A percentile compares a stretch with the other conserved stretches of the same genome.
These are phyloP conservation scores for Aspergillus sojae DNA, from an alignment of 2,329 filamentous ascomycete genomes.

Conservation along the genomic window DNA sequence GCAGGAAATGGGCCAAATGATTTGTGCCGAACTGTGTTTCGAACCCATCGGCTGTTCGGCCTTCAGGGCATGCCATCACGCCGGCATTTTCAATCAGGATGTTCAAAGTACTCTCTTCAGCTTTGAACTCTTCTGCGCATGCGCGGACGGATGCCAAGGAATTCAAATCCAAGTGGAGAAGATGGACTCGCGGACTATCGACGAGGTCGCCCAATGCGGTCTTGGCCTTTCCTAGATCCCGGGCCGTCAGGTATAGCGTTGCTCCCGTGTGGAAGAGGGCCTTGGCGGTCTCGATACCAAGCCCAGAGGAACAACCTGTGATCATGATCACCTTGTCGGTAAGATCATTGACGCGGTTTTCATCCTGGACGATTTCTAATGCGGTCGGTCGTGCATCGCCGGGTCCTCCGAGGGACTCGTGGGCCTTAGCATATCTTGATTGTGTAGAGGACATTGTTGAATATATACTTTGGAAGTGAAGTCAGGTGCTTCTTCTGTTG, in stretches of 20 bases:
- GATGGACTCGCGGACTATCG: conserved; percentile 6
- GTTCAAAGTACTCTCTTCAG: conserved; percentile 13
- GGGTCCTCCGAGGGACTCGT: conserved; percentile 7
- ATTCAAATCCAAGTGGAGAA: conserved; percentile 20
- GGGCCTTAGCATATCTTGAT: background rate
- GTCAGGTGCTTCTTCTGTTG: background rate
- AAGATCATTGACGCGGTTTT: conserved; percentile 20
- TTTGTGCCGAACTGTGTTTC: conserved; percentile 58
- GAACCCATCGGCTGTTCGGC: conserved; percentile 40
- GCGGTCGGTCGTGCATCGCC: conserved; percentile 28
- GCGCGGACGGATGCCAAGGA: conserved; percentile 5
- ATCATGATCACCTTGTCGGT: conserved; percentile 15
- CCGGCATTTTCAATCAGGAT: conserved; percentile 49
- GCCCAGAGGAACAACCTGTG: conserved; percentile 34
- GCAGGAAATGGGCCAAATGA: conserved; percentile 56
- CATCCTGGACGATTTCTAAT: conserved; percentile 42
- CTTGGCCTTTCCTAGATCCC: conserved; percentile 38
- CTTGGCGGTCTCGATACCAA: conserved; percentile 48
- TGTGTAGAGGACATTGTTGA: background rate
- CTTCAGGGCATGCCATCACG: conserved; percentile 40
- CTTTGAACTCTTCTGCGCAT: conserved; percentile 13
- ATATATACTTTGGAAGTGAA: background rate
- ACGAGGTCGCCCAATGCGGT: conserved; percentile 25
- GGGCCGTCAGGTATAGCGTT: conserved; percentile 38
- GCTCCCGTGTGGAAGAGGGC: conserved; percentile 44